phyloP scores from a whole-genome alignment of 1,284 basidiomycete species.

The Earliella scabrosa region DNA sequence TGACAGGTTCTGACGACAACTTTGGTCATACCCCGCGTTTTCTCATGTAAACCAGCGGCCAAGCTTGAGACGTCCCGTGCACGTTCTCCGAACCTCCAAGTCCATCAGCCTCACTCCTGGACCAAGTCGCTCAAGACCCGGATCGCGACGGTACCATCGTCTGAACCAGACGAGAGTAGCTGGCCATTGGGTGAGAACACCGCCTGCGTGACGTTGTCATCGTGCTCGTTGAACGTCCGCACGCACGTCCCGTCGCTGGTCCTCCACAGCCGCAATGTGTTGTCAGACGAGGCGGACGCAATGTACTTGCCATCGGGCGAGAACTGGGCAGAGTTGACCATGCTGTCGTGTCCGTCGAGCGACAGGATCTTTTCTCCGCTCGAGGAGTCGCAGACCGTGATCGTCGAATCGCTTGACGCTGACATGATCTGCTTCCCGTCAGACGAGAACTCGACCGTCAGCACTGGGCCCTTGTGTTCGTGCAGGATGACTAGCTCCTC shows the following conservation, averaged over 20 bases:
- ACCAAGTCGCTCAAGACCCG: neutral
- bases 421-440: slow-evolving; percentile 30
- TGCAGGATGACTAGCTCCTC: slow-evolving; percentile 19
- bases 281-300: slow-evolving; percentile 11
- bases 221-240: slow-evolving; percentile 16
- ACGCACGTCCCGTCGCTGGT: slow-evolving; percentile 5
- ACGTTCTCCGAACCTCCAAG: no score
- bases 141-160: slow-evolving; percentile 36
- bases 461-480: slow-evolving; percentile 33
- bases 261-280: slow-evolving; percentile 19
- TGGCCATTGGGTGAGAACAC: slow-evolving; percentile 36
- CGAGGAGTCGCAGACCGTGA: slow-evolving; percentile 20
- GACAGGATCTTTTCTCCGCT: slow-evolving; percentile 5
- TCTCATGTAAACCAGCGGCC: no score
- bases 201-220: slow-evolving; percentile 32
- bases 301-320: slow-evolving; percentile 25
- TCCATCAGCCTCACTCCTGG: no score
- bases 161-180: slow-evolving; percentile 38
- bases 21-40: no score
- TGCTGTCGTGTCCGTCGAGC: slow-evolving; percentile 10
- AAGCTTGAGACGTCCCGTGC: no score
- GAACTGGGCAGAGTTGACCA: slow-evolving; percentile 23
- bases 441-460: slow-evolving; percentile 39
- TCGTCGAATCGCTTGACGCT: slow-evolving; percentile 15
- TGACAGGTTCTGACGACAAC: no score